Evolutionary conservation across 228 moss, liverwort and hornwort genomes (phyloP).

Genomic region (Sphagnum fallax): DNA sequence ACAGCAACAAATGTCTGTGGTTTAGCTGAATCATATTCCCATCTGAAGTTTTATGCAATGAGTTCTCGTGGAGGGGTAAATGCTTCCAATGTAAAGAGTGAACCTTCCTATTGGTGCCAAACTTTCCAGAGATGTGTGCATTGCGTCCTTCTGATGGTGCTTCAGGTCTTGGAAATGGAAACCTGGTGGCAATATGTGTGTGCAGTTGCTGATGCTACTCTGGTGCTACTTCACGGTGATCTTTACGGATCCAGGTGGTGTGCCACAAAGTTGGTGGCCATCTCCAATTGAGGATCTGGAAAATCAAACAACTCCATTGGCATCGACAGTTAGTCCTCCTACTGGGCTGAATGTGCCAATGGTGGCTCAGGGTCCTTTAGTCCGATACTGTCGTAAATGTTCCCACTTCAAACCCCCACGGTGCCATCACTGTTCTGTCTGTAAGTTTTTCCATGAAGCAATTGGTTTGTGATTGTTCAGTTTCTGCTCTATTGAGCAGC

Average conservation of each 20-base stretch:
- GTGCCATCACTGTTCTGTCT: slow-evolving; percentile 97
- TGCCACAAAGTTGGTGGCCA: slow-evolving; percentile 79
- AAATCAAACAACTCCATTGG: slow-evolving; percentile 58
- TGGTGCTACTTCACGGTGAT: slow-evolving; percentile 99
- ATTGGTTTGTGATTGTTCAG: too few species aligned
- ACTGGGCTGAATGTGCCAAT: slow-evolving; percentile 44
- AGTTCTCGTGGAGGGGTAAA: too few species aligned
- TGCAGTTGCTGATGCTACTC: slow-evolving; percentile 72
- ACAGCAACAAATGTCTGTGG: too few species aligned
- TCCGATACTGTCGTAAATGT: slow-evolving; percentile 86
- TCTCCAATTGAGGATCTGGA: slow-evolving; percentile 70
- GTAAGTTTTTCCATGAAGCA: slow-evolving; percentile 22
- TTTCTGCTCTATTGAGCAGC: too few species aligned
- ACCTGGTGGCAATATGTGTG: neutral
- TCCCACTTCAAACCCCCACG: slow-evolving; percentile 95
- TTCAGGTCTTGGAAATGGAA: neutral
- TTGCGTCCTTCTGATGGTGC: too few species aligned
- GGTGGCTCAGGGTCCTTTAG: slow-evolving; percentile 45
- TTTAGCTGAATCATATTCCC: too few species aligned
- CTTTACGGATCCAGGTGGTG: slow-evolving; percentile 93
- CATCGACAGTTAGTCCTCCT: slow-evolving; percentile 23
- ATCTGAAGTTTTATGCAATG: too few species aligned
- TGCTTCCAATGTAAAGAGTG: too few species aligned
- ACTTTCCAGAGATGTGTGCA: too few species aligned
- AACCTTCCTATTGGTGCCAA: too few species aligned